Base-by-base conservation (phyloP, 345 rosid species). In the Eutrema yunnanense region DNA sequence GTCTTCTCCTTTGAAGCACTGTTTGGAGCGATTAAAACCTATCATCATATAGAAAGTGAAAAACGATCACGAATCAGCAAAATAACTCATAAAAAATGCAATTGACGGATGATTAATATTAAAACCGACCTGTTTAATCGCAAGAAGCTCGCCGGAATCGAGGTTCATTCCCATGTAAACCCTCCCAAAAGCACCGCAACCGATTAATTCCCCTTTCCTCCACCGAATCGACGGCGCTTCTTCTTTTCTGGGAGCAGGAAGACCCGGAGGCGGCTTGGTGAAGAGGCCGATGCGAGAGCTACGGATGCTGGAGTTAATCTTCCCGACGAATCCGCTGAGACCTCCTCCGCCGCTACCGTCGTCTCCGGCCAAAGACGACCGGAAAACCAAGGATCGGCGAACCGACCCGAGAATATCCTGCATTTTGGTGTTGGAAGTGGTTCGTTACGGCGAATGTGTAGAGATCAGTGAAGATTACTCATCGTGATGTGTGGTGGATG, bases 381-480 rank as follows among this genome's bases (percentile, higher is more conserved):
- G 90, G 73, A 90, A 89, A 33, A 78, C 91, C 8, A 90, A 52
- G 44, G 97, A 93, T 69, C 91, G 88, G 67, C 98, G 85, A 44
- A 93, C 96, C 73, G 97, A 90, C 81, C 94, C 97, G 67, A 93
- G 72, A 36, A 93, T 68, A 22, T 89, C 97, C 65, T 90, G 97
- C 96, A 92, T 90, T 16, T 5, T 29, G 11, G 8, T 27, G 22
- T 4, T 30, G 26, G 30, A 42, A 46, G 27, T 52, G 70, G 8
- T 62, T 63, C 47, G 64, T 26, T 54, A 8, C 54, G n/a, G 40
- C 14, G 67, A 49, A 16, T 59, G 56, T 67, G 60, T 53, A 33
- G 54, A 55, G 75, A 63, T 82, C 55, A 69, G 69, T 51, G 72
- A 51, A 64, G 48, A 62, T 47, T 46, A 50, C 16, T 42, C 67